Evolutionary conservation across 129 eudicot species (phyloP), one percentile per base, ranked within the genome.

Genomic region (Apium graveolens): DNA sequence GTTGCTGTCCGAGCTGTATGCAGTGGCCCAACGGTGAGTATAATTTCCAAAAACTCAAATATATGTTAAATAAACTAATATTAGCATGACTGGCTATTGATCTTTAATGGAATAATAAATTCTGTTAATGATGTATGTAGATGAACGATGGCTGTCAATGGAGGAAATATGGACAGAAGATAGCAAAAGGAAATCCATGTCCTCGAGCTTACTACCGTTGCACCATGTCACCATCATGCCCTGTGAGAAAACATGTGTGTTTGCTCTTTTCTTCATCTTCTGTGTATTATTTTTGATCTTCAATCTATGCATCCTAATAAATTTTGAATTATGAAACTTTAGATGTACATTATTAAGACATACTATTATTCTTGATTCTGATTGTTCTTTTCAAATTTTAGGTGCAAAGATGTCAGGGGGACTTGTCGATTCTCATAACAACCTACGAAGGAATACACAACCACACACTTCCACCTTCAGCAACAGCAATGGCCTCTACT

Each of bases 91-190:
- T 3, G 37, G 14, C 20, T 63, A 11, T 63, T 1, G 4, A 0
- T 63, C 3, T 63, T 2, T 3, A 11, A 3, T 12, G 70, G 70
- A 29, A 63, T 66, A 3, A n/a, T 60, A 60, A 60, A 26, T n/a
- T 3, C n/a, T 68, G n/a, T 14, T 32, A 31, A 32, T 68, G 73
- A 32, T 68, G 11, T 1, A 32, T 34, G 29, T 70, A 92, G 98
- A 90, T 90, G 89, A 85, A 87, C 80, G 98, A 92, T 79, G 98
- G 96, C 77, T 92, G 98, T 65, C 98, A 90, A 86, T 92, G 98
- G 98, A 81, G 96, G 76, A 92, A 92, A 87, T 92, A 92, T 37
- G 98, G 98, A 24, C 98, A 92, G 83, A 92, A 92, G 75, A 84
- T 90, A 27, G 89, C 98, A 2, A 92, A 92, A 83, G 98, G 93